Percentiles rank a stretch among this genome's conserved stretches.
These are phyloP conservation scores for Triticum dicoccoides DNA, from an alignment of 176 grass and related monocot species.

Conservation along the genomic window DNA sequence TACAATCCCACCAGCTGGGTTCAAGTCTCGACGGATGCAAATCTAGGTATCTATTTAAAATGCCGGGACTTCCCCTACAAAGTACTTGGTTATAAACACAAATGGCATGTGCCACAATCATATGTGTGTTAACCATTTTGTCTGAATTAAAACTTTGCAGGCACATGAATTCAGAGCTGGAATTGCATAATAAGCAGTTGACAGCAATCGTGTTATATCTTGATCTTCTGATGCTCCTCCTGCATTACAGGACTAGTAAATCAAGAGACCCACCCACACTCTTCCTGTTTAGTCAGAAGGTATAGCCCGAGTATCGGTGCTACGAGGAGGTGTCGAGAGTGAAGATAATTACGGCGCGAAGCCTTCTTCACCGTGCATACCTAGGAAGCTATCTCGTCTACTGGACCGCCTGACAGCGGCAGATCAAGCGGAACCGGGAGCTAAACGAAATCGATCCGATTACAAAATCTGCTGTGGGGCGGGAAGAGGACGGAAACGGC, in stretches of 20 bases:
- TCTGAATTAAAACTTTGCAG: not conserved
- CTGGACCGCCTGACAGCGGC: not conserved
- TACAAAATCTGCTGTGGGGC: not conserved
- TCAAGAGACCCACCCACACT: not conserved
- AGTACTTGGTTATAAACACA: not conserved
- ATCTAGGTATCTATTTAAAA: not conserved
- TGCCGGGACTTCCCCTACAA: not conserved
- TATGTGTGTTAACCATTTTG: not conserved
- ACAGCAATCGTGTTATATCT: not conserved
- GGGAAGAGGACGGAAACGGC: not conserved
- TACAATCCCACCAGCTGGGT: not conserved
- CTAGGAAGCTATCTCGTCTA: not conserved
- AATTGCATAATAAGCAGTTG: not conserved
- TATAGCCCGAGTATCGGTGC: not conserved
- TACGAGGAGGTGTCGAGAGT: not conserved
- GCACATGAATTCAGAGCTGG: not conserved
- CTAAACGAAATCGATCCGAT: not conserved
- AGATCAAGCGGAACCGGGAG: constrained; percentile 1
- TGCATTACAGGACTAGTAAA: not conserved
- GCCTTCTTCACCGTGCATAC: not conserved
- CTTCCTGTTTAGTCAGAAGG: not conserved
- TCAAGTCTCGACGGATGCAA: not conserved
- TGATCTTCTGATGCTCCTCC: not conserved
- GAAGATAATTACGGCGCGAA: not conserved
- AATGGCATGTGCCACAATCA: not conserved